Evolutionary conservation across 225 moss, liverwort and hornwort genomes (phyloP).

Genomic region (Thuidium tamariscinum): DNA sequence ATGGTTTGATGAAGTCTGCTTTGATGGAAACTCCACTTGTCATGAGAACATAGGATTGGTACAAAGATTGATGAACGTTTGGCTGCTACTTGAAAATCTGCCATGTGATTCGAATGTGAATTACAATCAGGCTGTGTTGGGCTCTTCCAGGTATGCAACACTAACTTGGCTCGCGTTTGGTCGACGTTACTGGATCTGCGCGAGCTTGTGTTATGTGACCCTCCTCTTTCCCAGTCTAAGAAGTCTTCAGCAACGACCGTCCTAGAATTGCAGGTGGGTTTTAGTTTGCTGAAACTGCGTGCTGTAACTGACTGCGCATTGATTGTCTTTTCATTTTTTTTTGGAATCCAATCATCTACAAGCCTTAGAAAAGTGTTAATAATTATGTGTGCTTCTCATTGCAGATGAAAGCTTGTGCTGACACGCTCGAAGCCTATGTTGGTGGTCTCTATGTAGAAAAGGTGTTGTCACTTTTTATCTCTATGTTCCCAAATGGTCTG

Average conservation of each 20-base stretch:
- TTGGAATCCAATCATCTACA: neutral
- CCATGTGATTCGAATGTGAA: neutral
- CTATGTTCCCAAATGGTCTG: neutral
- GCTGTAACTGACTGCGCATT: neutral
- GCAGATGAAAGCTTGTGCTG: slow-evolving; percentile 65
- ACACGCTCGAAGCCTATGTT: slow-evolving; percentile 74
- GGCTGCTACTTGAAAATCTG: neutral
- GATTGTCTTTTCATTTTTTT: neutral
- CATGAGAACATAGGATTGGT: neutral
- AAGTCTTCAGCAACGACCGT: slow-evolving; percentile 18
- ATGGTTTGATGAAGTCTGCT: neutral
- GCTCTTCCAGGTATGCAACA: slow-evolving; percentile 59
- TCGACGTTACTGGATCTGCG: slow-evolving; percentile 43
- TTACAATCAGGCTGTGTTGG: neutral
- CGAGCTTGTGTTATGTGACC: slow-evolving; percentile 58
- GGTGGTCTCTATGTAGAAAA: slow-evolving; percentile 67
- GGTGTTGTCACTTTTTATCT: slow-evolving; percentile 8
- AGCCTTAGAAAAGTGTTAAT: neutral
- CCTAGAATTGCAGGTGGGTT: slow-evolving; percentile 38
- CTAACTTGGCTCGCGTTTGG: slow-evolving; percentile 75
- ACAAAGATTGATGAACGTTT: neutral
- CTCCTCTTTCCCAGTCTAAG: slow-evolving; percentile 30
- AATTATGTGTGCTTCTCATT: neutral
- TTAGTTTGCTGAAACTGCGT: neutral
- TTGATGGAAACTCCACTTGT: neutral